phyloP scores from a whole-genome alignment of 352 stramenopile genomes.

The Achlya hypogyna region DNA sequence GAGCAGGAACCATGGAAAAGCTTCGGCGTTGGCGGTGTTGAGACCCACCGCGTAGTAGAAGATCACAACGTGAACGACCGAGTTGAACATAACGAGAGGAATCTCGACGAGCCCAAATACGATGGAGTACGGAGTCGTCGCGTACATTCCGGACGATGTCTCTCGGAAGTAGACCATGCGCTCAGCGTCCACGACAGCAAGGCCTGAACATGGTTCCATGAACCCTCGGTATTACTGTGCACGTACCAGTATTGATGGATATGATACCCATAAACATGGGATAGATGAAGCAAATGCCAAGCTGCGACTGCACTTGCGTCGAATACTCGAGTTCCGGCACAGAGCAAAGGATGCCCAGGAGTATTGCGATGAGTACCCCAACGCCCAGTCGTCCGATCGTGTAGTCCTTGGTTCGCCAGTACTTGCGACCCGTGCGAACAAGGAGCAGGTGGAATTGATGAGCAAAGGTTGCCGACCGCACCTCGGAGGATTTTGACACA shows the following conservation, averaged over 20 bases:
- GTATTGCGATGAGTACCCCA: constrained; percentile 4
- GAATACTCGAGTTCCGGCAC: background rate
- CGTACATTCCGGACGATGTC: constrained; percentile 15
- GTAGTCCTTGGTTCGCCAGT: constrained; percentile 13
- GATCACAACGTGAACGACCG: constrained; percentile 6
- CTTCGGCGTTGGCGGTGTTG: background rate
- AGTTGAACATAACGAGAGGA: constrained; percentile 15
- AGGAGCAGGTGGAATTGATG: constrained; percentile 11
- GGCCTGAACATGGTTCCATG: background rate
- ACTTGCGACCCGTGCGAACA: background rate
- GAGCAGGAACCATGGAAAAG: constrained; percentile 15
- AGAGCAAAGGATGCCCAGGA: constrained; percentile 12
- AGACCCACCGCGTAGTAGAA: constrained; percentile 20
- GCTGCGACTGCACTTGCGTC: constrained; percentile 9
- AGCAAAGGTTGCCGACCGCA: background rate
- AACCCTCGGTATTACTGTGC: constrained; percentile 4
- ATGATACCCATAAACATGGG: constrained; percentile 17
- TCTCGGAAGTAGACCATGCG: constrained; percentile 20
- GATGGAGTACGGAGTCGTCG: constrained; percentile 12
- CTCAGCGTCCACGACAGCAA: constrained; percentile 17
- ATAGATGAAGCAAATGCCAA: constrained; percentile 17
- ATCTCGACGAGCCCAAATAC: constrained; percentile 19
- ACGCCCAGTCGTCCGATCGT: background rate
- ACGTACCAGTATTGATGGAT: constrained; percentile 10
- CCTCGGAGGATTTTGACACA: background rate